Evolutionary conservation across 495 filamentous ascomycete genomes (phyloP).

Genomic region (Mytilinidion resinicola): DNA sequence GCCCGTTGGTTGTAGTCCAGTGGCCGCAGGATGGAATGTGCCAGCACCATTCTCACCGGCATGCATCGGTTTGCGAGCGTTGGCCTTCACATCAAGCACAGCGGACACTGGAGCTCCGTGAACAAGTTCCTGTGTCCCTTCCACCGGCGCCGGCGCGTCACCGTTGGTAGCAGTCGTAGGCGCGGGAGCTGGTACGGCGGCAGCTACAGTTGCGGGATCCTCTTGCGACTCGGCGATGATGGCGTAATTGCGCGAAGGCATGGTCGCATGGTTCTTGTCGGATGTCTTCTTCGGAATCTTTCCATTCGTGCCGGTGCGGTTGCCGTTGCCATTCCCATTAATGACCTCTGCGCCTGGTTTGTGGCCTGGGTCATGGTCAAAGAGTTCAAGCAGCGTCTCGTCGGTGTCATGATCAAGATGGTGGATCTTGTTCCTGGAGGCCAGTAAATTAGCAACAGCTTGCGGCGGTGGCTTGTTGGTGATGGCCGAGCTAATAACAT

Average conservation of each 20-base stretch:
- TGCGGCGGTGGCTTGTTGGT: constrained; percentile 90
- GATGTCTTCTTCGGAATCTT: constrained; percentile 51
- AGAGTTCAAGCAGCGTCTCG: constrained; percentile 81
- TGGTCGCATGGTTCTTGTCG: constrained; percentile 69
- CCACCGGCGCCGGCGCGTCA: constrained; percentile 2
- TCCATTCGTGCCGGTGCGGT: constrained; percentile 3
- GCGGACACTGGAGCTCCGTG: not conserved
- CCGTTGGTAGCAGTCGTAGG: not conserved
- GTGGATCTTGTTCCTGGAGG: constrained; percentile 83
- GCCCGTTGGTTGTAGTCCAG: constrained; percentile 28
- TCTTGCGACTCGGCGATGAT: constrained; percentile 61
- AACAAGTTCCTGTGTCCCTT: not conserved
- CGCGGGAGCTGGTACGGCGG: constrained; percentile 7
- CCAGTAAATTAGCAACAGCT: constrained; percentile 83
- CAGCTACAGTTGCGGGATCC: constrained; percentile 5
- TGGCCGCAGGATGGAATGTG: constrained; percentile 34
- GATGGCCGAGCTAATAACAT: constrained; percentile 71
- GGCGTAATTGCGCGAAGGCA: constrained; percentile 87
- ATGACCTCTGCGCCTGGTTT: constrained; percentile 26
- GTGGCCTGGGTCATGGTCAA: constrained; percentile 74
- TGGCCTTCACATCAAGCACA: constrained; percentile 14
- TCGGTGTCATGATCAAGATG: constrained; percentile 79
- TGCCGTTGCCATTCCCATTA: constrained; percentile 2
- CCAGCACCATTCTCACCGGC: constrained; percentile 34
- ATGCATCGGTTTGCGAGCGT: constrained; percentile 35